Conservation (phyloP, 306 rosid genomes). For the Prunus campanulata region DNA sequence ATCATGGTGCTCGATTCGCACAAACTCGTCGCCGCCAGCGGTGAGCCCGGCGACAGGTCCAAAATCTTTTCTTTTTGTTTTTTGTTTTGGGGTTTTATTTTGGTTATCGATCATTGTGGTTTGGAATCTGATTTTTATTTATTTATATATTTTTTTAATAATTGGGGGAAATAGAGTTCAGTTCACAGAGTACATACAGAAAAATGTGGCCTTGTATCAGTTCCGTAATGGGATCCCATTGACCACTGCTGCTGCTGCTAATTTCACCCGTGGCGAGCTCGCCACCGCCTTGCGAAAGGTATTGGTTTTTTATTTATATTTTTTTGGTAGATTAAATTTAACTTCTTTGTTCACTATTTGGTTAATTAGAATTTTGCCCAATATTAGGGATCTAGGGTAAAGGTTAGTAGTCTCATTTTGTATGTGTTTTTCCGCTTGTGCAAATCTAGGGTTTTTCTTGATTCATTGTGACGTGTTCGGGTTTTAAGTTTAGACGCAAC, state of each 20-base stretch:
- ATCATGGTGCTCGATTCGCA: conserved; percentile 97
- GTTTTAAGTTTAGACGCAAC: background rate
- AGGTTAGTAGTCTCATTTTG: background rate
- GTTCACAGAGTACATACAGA: conserved; percentile 75
- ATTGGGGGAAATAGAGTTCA: conserved; percentile 53
- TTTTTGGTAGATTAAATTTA: background rate
- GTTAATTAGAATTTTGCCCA: background rate
- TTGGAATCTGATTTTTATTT: background rate
- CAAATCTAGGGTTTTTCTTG: background rate
- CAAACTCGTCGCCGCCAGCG: conserved; percentile 96
- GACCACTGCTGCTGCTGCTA: conserved; percentile 77
- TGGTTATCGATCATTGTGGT: conserved; percentile 16
- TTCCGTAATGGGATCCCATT: conserved; percentile 77
- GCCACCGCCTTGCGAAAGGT: conserved; percentile 89
- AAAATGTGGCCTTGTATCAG: conserved; percentile 71
- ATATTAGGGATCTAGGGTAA: background rate
- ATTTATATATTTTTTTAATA: background rate
- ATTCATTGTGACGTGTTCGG: background rate
- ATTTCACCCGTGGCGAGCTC: conserved; percentile 76
- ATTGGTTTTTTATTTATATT: background rate
- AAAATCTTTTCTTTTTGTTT: background rate
- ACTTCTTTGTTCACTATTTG: background rate
- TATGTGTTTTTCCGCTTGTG: background rate
- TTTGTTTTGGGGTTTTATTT: background rate
- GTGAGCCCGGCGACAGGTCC: conserved; percentile 93